Base-by-base conservation (phyloP, 768 basidiomycete genomes). In the Mycena maculata region DNA sequence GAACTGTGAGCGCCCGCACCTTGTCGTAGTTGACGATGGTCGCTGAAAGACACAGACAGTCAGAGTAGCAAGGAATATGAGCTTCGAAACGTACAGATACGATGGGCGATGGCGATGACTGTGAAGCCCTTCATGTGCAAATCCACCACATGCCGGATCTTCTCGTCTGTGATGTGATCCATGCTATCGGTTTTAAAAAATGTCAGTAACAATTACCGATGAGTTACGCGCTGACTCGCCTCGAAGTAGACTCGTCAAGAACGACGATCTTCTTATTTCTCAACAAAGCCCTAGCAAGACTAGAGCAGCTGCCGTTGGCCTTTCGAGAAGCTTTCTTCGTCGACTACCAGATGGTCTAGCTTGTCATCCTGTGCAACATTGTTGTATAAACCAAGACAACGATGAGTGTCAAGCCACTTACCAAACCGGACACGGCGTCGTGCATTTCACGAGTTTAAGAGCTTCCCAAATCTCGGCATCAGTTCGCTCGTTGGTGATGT, bases 241-340 rank as follows among this genome's bases (percentile, higher is more conserved):
- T 67, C 11, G 66, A 67, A 10, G 66, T 67, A 22, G 66, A 62
- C 23, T 67, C 66, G 33, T 67, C 66, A 3, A 67, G 60, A 4
- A 67, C 66, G 42, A 67, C 53, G 25, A 67, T 62, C 23, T 38
- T 57, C 33, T 62, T 62, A 7, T 62, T 67, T 23, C 66, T 57
- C 7, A 67, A 42, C 54, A 67, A 23, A 0, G 60, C 66, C 41
- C 66, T 30, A 33, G 66, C 66, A 16, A 67, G 66, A 33, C 66
- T n/a, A 67, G 23, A 67, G 60, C 18, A 67, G 66, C 39, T 67
- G 66, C 25, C 66, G 41, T 20, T 67, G 66, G 3, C 66, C 66
- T 33, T 67, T 67, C 9, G 66, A 67, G 42, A 67, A 67, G 13
- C 66, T 67, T 38, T 67, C 66, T n/a, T 67, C 66, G 25, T 67